Evolutionary conservation across 2,329 filamentous ascomycete species (phyloP).

Genomic region (Exophiala mesophila): DNA sequence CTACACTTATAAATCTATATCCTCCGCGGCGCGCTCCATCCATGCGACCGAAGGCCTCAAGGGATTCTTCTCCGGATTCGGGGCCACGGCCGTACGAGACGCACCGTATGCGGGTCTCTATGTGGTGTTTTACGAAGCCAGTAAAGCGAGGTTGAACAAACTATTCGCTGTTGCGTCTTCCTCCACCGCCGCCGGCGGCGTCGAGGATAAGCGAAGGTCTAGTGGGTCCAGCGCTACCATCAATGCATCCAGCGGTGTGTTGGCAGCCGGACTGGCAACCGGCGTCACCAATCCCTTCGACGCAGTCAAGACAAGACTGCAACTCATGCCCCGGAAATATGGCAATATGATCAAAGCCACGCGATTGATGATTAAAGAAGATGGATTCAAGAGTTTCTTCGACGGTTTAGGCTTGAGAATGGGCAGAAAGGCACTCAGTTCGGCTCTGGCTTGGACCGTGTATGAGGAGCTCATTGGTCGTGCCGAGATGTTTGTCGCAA

Average conservation of each 20-base stretch:
- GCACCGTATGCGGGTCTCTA: conserved; percentile 97
- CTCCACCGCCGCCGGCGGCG: conserved; percentile 16
- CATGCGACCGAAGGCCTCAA: conserved; percentile 64
- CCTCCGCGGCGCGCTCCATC: conserved; percentile 70
- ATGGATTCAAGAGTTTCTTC: conserved; percentile 74
- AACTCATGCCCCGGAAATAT: conserved; percentile 80
- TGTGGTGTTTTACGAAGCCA: conserved; percentile 85
- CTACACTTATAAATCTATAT: conserved; percentile 75
- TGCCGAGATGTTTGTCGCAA: conserved; percentile 47
- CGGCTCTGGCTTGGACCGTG: conserved; percentile 92
- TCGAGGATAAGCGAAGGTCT: conserved; percentile 5
- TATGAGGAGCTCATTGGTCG: conserved; percentile 88
- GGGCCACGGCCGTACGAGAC: conserved; percentile 86
- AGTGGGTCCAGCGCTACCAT: conserved; percentile 56
- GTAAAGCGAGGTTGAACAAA: conserved; percentile 59
- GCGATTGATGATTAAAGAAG: conserved; percentile 72
- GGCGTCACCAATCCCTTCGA: conserved; percentile 94
- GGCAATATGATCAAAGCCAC: conserved; percentile 75
- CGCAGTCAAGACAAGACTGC: conserved; percentile 89
- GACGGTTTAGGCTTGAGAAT: conserved; percentile 83
- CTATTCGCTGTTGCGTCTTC: conserved; percentile 26
- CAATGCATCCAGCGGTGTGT: conserved; percentile 77
- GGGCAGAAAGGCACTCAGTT: conserved; percentile 85
- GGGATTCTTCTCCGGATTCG: conserved; percentile 90
- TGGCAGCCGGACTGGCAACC: conserved; percentile 78